These are phyloP conservation scores for Kwoniella bestiolae DNA, from an alignment of 768 basidiomycete species.

Conservation along the genomic window DNA sequence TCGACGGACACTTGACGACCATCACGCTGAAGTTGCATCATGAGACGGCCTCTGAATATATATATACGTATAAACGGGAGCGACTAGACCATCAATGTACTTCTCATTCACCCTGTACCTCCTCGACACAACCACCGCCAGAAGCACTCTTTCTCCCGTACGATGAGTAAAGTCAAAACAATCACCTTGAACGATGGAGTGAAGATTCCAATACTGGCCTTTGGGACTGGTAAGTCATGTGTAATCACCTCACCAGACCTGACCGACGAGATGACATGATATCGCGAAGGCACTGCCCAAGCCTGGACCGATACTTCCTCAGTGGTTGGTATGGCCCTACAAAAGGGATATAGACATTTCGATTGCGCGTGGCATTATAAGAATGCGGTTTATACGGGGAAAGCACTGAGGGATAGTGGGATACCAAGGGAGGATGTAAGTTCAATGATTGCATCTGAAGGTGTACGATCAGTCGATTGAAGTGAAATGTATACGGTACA, in stretches of 20 bases:
- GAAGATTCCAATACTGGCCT: neutral
- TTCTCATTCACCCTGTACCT: no score
- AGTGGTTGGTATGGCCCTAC: conserved; percentile 31
- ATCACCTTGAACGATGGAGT: neutral
- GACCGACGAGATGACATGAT: neutral
- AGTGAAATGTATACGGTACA: no score
- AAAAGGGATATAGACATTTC: conserved; percentile 34
- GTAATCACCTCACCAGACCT: no score
- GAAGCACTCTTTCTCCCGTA: no score
- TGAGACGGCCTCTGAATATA: no score
- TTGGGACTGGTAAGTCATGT: neutral
- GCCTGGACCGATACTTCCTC: conserved; percentile 22
- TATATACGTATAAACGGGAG: neutral
- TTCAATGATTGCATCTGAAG: neutral
- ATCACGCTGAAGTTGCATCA: no score
- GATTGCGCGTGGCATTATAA: conserved; percentile 42
- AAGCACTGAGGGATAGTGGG: conserved; percentile 29
- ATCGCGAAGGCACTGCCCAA: neutral
- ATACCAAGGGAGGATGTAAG: conserved; percentile 18
- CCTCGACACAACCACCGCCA: no score
- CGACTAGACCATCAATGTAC: no score
- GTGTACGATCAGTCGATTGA: no score
- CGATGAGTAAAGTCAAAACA: neutral
- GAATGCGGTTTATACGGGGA: conserved; percentile 34
- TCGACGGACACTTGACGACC: neutral